Percentiles rank a stretch among this genome's conserved stretches.
Evolutionary conservation across 306 rosid species (phyloP).

Genomic region (Echinosophora koreensis): DNA sequence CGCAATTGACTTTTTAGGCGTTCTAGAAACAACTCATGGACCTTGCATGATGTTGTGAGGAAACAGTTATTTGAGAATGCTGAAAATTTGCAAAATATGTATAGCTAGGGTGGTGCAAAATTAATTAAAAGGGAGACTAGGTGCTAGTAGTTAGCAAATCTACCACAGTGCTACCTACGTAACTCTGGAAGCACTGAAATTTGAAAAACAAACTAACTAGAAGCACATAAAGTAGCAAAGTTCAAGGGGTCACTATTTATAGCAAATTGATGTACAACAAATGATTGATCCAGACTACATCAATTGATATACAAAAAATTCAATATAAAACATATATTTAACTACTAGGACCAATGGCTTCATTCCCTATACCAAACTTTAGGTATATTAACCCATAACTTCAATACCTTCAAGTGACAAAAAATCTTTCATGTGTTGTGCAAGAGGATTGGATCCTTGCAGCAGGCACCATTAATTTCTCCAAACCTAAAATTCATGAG

Average conservation of each 20-base stretch:
- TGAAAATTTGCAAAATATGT: constrained; percentile 16
- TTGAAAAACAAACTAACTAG: neutral
- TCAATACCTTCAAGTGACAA: constrained; percentile 50
- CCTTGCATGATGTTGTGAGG: constrained; percentile 60
- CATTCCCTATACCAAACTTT: constrained; percentile 58
- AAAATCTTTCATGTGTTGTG: constrained; percentile 33
- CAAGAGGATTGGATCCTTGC: constrained; percentile 39
- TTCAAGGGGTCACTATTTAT: constrained; percentile 45
- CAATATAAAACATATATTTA: constrained; percentile 41
- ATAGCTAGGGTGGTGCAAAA: neutral
- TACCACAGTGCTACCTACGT: constrained; percentile 11
- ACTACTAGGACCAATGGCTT: constrained; percentile 66
- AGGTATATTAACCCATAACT: constrained; percentile 48
- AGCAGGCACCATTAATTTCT: constrained; percentile 43
- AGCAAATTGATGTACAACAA: constrained; percentile 57
- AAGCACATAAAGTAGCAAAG: constrained; percentile 31
- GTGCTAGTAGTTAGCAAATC: neutral
- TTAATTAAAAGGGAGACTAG: neutral
- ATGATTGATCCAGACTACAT: constrained; percentile 55
- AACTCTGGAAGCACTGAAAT: constrained; percentile 25
- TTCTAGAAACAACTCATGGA: constrained; percentile 61
- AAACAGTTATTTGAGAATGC: constrained; percentile 55
- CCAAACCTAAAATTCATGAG: constrained; percentile 54
- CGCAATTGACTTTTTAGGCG: constrained; percentile 63
- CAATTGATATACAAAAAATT: constrained; percentile 49